Evolutionary conservation across 2,329 filamentous ascomycete species (phyloP), one percentile per base, ranked within the genome.

Genomic region (Chaetomium globosum): DNA sequence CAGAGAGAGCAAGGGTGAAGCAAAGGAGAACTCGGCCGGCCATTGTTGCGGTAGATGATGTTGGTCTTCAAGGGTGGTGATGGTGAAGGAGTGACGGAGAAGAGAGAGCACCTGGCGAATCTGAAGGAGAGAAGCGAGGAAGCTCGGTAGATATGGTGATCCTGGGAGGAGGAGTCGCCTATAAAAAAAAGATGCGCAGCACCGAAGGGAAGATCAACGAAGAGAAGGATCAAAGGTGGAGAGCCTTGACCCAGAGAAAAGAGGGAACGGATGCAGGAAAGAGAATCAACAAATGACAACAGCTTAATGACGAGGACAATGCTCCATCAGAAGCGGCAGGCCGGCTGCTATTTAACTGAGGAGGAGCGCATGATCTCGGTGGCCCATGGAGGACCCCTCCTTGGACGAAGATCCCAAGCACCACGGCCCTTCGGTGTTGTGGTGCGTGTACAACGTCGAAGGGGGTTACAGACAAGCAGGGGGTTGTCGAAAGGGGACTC

Each of bases 21-120:
- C 70, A 69, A 57, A 68, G 39, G 69, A 75, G 69, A 49, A 73
- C 49, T 61, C 70, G 68, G 64, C 69, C 67, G 21, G 71, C 72
- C 72, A 73, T 73, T 57, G 39, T 68, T 66, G 56, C 28, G 33
- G 46, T 49, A 21, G 9, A n/a, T 31, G n/a, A 31, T 39, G 60
- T n/a, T 26, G 39, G 36, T 33, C 21, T 48, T 39, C 26, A 30
- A 21, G 55, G 21, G 21, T 53, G 31, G 46, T 4, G 51, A 33
- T 4, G 51, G 46, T 46, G 31, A 65, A 63, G 46, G 36, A 65
- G 55, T 55, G 52, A 51, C n/a, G 26, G 63, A 59, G 61, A 53
- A 31, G 23, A 31, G 30, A 36, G 26, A 46, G 63, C 33, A 48
- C n/a, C 3, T 36, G 46, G 43, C 39, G 26, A 57, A n/a, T 49